Evolutionary conservation across 306 rosid species (phyloP), one percentile per base, ranked within the genome.

Genomic region (Vigna radiata): DNA sequence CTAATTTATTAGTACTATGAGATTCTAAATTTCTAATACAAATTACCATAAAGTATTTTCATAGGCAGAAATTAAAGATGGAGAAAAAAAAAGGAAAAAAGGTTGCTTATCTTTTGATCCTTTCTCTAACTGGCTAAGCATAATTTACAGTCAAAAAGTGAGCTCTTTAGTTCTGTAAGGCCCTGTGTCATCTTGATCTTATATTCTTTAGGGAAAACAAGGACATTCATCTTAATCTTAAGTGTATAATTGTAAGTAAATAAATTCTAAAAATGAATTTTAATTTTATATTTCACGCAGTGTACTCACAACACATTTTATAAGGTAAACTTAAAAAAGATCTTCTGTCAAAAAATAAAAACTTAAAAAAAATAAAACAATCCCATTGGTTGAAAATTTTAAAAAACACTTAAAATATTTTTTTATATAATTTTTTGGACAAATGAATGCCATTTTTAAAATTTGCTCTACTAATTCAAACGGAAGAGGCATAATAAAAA

Each of bases 61-160:
- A 31, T 60, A 23, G 9, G 60, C 4, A 11, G 15, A 25, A 49
- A 16, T 17, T 13, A 27, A 8, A 17, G 31, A 50, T 0, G 46
- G 21, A 43, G 25, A 39, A 11, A 19, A 33, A 4, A 39, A 58
- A 43, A n/a, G n/a, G 46, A 43, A 17, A 76, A 69, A 76, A 76
- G 70, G 29, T 62, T 63, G 67, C 60, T 19, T 39, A 68, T 50
- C 52, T 19, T 27, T 41, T 76, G 52, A 55, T 70, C 36, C 63
- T 64, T 82, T 82, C 33, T 53, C 70, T 64, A 16, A 44, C 65
- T 63, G 77, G 79, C 49, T 33, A 63, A 59, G 75, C 29, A 77
- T 77, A 55, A 36, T 44, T 77, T 47, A 33, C 50, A n/a, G 60
- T 18, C 41, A 43, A 70, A 69, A 70, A n/a, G 77, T 55, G 21